Base-by-base conservation (phyloP, 768 basidiomycete species). In the Suillus hirtellus region DNA sequence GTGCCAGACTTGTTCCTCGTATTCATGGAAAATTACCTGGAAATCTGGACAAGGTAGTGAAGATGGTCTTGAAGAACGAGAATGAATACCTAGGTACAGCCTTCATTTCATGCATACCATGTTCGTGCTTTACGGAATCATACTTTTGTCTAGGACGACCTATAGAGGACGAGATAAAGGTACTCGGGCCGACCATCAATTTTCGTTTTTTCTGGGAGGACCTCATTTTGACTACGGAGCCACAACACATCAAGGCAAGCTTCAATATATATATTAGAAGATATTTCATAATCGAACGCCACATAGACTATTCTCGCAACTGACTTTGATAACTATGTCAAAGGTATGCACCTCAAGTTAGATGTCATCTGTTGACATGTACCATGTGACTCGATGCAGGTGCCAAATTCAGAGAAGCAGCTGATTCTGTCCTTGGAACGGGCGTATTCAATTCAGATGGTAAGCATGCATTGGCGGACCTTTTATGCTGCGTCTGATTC, bases 391-490 rank as follows among this genome's bases (percentile, higher is more conserved):
- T 27, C 40, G 24, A 12, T n/a, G 8, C 61, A 81, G 79, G 79
- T 1, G 68, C 66, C 17, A 68, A 65, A 17, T 78, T 81, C 60
- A 68, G 68, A 46, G 64, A 69, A 47, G 69, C 71, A 17, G 72
- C 76, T 19, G 50, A 71, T 34, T 66, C 69, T 12, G 71, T 84
- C 15, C 68, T 85, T 17, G 85, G 85, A 17, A 80, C 76, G 0
- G 86, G 86, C 7, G 80, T 87, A 7, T 86, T 87, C 72, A 86
- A 84, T 64, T 79, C 82, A 2, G 82, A 84, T 67, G 82, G 83
- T 79, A 61, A 60, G 73, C 15, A 17, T 9, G 31, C 10, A 34
- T n/a, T n/a, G 2, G 19, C 19, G 5, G 42, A 47, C 27, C 12
- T 21, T 24, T 2, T 17, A 47, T 17, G 19, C 62, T 19, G 4